A percentile compares a stretch with the other conserved stretches of the same genome.
phyloP scores from a whole-genome alignment of 768 basidiomycete genomes.

The Termitomyces sp. region DNA sequence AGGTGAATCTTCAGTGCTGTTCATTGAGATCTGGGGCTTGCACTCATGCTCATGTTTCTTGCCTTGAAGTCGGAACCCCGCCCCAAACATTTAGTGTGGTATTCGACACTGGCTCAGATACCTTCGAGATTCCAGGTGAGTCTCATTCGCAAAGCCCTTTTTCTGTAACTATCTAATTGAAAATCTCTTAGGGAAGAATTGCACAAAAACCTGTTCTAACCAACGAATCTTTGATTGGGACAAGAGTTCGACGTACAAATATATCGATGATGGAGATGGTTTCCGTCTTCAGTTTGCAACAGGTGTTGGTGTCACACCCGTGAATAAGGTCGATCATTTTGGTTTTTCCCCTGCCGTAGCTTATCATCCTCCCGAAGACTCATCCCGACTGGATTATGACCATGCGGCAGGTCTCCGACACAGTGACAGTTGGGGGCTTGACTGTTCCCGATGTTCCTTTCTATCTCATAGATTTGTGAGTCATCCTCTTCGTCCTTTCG shows the following conservation, averaged over 20 bases:
- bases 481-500: conserved; percentile 18
- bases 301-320: conserved; percentile 15
- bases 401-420: conserved; percentile 43
- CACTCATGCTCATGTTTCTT: background rate
- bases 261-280: conserved; percentile 13
- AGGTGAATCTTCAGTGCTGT: conserved; percentile 23
- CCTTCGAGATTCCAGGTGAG: conserved; percentile 15
- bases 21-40: background rate
- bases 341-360: conserved; percentile 33
- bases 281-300: conserved; percentile 12
- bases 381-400: conserved; percentile 44
- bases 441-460: conserved; percentile 14
- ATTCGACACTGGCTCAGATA: conserved; percentile 13
- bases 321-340: conserved; percentile 3
- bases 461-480: conserved; percentile 17
- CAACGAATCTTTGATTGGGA: conserved; percentile 17
- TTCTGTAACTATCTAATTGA: background rate
- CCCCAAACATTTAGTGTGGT: conserved; percentile 43
- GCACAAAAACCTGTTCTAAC: conserved; percentile 15
- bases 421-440: conserved; percentile 45
- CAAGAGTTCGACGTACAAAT: conserved; percentile 18
- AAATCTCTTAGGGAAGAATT: conserved; percentile 12
- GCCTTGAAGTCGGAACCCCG: conserved; percentile 47
- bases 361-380: conserved; percentile 30
- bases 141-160: conserved; percentile 26